Conservation (phyloP, 495 filamentous ascomycete genomes). For the Cenococcum geophilum region DNA sequence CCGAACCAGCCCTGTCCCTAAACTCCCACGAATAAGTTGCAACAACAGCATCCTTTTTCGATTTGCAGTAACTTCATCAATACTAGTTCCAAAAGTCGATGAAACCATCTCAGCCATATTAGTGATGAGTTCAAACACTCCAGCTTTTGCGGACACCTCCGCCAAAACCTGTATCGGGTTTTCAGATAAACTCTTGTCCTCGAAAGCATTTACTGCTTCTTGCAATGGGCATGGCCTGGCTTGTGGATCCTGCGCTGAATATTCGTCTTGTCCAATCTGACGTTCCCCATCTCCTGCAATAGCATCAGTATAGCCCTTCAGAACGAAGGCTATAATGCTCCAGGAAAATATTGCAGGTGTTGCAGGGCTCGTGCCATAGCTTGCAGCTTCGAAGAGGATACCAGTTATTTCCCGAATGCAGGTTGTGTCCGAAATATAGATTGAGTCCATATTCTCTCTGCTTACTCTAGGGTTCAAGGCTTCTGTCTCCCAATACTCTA, state of each 20-base stretch:
- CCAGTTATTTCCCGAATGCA: slow-evolving; percentile 60
- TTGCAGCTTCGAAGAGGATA: slow-evolving; percentile 49
- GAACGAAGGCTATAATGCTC: slow-evolving; percentile 58
- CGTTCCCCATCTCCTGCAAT: slow-evolving; percentile 3
- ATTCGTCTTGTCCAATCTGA: slow-evolving; percentile 1
- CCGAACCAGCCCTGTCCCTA: slow-evolving; percentile 13
- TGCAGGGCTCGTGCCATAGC: slow-evolving; percentile 44
- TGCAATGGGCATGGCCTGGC: slow-evolving; percentile 6
- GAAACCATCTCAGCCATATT: slow-evolving; percentile 14
- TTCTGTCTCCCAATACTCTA: slow-evolving; percentile 33
- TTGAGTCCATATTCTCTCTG: slow-evolving; percentile 7
- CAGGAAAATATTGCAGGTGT: slow-evolving; percentile 69
- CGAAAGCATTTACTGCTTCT: slow-evolving; percentile 12
- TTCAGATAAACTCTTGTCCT: slow-evolving; percentile 10
- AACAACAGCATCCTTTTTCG: slow-evolving; percentile 15
- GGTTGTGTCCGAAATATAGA: slow-evolving; percentile 12
- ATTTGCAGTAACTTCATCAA: slow-evolving; percentile 23
- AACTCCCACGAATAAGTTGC: slow-evolving; percentile 20
- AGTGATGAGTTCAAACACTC: slow-evolving; percentile 13
- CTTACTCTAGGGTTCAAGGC: neutral
- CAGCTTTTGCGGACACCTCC: slow-evolving; percentile 9
- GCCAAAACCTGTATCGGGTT: slow-evolving; percentile 18
- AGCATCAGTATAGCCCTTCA: slow-evolving; percentile 1
- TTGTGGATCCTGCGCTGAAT: neutral
- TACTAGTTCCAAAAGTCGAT: slow-evolving; percentile 10